Conservation (phyloP, 2,329 filamentous ascomycete genomes). For the Aspergillus cejpii region DNA sequence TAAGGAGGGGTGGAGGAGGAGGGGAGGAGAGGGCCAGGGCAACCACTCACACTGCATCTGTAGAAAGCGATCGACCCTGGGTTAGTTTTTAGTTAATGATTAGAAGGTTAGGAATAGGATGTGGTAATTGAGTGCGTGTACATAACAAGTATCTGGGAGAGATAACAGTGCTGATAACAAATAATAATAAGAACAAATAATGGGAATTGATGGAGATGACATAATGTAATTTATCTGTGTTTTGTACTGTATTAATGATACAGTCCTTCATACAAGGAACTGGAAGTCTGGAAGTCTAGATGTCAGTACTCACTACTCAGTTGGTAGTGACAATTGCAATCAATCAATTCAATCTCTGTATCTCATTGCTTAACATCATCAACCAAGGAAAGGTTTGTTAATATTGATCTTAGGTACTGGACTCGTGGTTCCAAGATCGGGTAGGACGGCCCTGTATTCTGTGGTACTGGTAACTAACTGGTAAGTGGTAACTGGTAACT, state of each 20-base stretch:
- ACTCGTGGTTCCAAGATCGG: constrained; percentile 19
- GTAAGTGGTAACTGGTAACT: background rate
- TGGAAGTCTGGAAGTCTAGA: too few relatives aligned
- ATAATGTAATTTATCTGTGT: background rate
- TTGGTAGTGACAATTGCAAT: too few relatives aligned
- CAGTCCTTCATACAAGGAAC: too few relatives aligned
- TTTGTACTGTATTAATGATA: background rate
- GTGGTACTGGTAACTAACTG: constrained; percentile 2
- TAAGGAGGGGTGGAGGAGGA: constrained; percentile 11
- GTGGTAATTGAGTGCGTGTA: background rate
- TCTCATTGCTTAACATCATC: background rate
- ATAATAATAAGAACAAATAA: background rate
- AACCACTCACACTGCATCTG: constrained; percentile 3
- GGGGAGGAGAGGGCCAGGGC: constrained; percentile 2
- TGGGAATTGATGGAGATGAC: background rate
- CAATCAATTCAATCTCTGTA: too few relatives aligned
- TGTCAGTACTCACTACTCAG: too few relatives aligned
- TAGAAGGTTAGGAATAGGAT: too few relatives aligned
- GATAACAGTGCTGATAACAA: background rate
- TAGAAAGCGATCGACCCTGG: constrained; percentile 10
- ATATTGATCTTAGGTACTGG: constrained; percentile 10
- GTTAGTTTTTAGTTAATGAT: constrained; percentile 9
- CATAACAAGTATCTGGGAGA: background rate
- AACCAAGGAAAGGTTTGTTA: constrained; percentile 6
- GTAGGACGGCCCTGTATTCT: constrained; percentile 14